These are phyloP conservation scores for Cryptococcus sp. DNA, from an alignment of 1,284 basidiomycete species.

Conservation along the genomic window DNA sequence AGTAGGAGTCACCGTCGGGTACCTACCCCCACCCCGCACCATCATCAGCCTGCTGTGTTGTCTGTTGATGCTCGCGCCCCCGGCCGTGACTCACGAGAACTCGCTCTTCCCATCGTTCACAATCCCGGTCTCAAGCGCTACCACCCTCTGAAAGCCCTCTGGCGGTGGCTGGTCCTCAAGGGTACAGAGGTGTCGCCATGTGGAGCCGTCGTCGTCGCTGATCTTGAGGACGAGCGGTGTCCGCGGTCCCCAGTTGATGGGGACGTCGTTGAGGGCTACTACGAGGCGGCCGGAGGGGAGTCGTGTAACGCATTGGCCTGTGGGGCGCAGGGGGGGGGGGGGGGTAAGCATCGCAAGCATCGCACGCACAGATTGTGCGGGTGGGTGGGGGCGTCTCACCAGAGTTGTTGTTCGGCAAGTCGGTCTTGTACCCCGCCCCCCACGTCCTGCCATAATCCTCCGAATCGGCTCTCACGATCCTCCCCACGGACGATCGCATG, in stretches of 20 bases:
- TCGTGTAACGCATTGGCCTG: conserved; percentile 12
- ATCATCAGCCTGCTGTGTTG: too few species aligned
- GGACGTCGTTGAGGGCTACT: conserved; percentile 15
- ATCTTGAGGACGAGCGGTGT: conserved; percentile 20
- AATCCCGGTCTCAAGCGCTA: conserved; percentile 22
- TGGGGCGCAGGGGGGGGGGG: too few species aligned
- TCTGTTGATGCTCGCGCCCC: too few species aligned
- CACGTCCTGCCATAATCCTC: conserved; percentile 19
- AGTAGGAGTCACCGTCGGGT: conserved; percentile 14
- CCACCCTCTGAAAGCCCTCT: conserved; percentile 12
- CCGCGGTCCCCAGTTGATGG: conserved; percentile 19
- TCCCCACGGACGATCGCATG: conserved; percentile 12
- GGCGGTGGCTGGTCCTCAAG: conserved; percentile 18
- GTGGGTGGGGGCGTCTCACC: conserved; percentile 3
- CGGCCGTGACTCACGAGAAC: conserved; percentile 16
- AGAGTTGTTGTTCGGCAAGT: conserved; percentile 24
- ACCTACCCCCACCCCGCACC: conserved; percentile 2
- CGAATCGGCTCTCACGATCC: conserved; percentile 18
- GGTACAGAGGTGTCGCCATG: conserved; percentile 18
- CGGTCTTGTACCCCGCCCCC: conserved; percentile 13
- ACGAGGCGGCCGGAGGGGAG: conserved; percentile 17
- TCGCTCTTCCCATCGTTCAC: conserved; percentile 22
- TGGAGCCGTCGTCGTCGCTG: conserved; percentile 17
- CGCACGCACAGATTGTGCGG: background rate
- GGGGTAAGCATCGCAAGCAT: too few species aligned